Evolutionary conservation across 2,329 filamentous ascomycete genomes (phyloP), one percentile per base, ranked within the genome.

Genomic region (Tolypocladium endophyticum): DNA sequence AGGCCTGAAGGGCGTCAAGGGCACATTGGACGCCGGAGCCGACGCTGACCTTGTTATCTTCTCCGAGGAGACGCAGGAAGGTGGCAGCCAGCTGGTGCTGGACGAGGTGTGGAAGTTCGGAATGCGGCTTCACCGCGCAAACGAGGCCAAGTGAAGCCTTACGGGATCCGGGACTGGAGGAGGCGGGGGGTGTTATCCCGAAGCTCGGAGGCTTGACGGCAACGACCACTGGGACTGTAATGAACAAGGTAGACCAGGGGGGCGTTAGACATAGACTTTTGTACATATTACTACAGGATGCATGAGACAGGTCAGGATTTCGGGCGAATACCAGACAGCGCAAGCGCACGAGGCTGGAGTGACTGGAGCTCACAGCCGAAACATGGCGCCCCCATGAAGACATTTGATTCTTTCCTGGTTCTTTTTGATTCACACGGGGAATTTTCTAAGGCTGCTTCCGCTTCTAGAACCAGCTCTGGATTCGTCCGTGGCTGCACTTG

Each of bases 31-130:
- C 4, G 75, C 80, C n/a, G 85, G 82, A 6, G 84, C 84, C 23
- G 86, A 89, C 70, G 86, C 85, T 8, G 86, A 88, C 71, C 70
- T 93, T 56, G 82, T 91, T 41, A 81, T 93, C 23, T 73, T 93
- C 41, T 83, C 83, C 5, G 80, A 88, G 60, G 74, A 77, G 18
- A 71, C 74, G 28, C 73, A 69, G 55, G 73, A 64, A 4, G 28
- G 50, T 11, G 73, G 74, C 45, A 77, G 73, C 62, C 79, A 78
- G 60, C 74, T 93, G 47, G 76, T 81, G 14, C 78, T 92, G n/a
- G 86, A 90, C 61, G 83, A 90, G 72, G 88, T 91, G 25, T 92
- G 88, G 88, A 92, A 92, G 74, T 90, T 90, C 76, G 88, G 89
- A 7, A 74, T 74, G 41, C 76, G 78, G 64, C 79, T 87, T 28